phyloP scores from a whole-genome alignment of 2,329 filamentous ascomycete genomes.

The Alternaria gansuensis region DNA sequence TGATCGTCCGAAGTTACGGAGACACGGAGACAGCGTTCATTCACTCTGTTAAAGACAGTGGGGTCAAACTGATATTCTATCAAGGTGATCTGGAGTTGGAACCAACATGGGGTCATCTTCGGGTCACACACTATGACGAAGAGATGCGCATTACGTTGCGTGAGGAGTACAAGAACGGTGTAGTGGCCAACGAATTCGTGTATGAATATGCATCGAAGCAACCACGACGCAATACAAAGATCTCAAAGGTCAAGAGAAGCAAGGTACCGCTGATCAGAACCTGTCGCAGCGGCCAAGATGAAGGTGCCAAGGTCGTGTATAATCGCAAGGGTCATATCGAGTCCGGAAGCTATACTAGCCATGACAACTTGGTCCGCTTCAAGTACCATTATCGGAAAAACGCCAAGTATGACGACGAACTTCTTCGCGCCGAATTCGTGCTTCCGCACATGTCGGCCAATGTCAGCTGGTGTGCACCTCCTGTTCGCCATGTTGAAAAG shows the following conservation, averaged over 20 bases:
- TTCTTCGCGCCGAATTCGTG: slow-evolving; percentile 65
- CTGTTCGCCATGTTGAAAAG: slow-evolving; percentile 60
- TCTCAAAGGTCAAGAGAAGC: slow-evolving; percentile 52
- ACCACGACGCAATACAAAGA: slow-evolving; percentile 45
- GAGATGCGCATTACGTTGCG: slow-evolving; percentile 57
- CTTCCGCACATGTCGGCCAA: slow-evolving; percentile 64
- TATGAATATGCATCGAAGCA: slow-evolving; percentile 57
- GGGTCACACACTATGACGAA: slow-evolving; percentile 60
- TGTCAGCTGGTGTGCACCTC: slow-evolving; percentile 64
- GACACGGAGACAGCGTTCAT: slow-evolving; percentile 62
- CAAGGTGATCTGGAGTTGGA: slow-evolving; percentile 55
- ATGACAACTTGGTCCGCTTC: slow-evolving; percentile 63
- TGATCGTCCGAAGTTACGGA: slow-evolving; percentile 59
- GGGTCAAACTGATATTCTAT: slow-evolving; percentile 53
- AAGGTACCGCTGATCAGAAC: slow-evolving; percentile 53
- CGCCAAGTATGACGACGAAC: slow-evolving; percentile 63
- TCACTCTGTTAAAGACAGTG: slow-evolving; percentile 48
- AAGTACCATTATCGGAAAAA: slow-evolving; percentile 65
- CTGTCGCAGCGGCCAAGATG: slow-evolving; percentile 58
- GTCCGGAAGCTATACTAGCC: slow-evolving; percentile 63
- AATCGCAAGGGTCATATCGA: slow-evolving; percentile 63
- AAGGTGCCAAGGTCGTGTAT: slow-evolving; percentile 61
- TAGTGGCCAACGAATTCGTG: slow-evolving; percentile 58
- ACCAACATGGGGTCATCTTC: slow-evolving; percentile 56
- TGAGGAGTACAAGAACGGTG: slow-evolving; percentile 57